A percentile compares a stretch with the other conserved stretches of the same genome.
phyloP scores from a whole-genome alignment of 805 yeast species.

The Pichia membranifaciens region DNA sequence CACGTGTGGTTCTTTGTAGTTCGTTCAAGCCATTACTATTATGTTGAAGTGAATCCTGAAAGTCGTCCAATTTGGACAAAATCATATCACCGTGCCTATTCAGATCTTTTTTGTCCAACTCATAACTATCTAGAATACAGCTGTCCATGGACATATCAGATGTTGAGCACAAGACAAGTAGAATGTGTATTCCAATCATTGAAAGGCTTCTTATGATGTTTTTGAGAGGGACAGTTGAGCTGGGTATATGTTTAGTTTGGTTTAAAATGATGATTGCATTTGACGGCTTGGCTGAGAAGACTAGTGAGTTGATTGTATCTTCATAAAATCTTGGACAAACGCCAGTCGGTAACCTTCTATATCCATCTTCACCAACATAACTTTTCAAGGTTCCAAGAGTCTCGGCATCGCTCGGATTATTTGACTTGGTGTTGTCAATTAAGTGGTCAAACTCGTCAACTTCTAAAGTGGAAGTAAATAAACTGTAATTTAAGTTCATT shows the following conservation, averaged over 20 bases:
- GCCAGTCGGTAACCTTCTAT: constrained; percentile 19
- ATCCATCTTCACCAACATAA: constrained; percentile 7
- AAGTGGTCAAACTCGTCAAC: constrained; percentile 22
- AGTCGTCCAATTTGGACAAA: constrained; percentile 17
- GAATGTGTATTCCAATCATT: constrained; percentile 26
- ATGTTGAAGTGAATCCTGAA: constrained; percentile 8
- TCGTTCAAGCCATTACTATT: not conserved
- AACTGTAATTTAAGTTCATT: constrained; percentile 20
- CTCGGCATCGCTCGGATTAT: not conserved
- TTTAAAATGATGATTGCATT: constrained; percentile 27
- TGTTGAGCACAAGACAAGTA: constrained; percentile 21
- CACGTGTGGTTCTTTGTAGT: not conserved
- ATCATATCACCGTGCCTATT: constrained; percentile 10
- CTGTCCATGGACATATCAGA: constrained; percentile 12
- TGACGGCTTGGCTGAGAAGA: constrained; percentile 23
- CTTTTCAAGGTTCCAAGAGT: not conserved
- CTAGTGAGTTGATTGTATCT: constrained; percentile 23
- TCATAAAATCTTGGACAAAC: constrained; percentile 28
- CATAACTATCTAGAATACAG: constrained; percentile 13
- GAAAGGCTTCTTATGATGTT: constrained; percentile 27
- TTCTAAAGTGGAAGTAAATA: constrained; percentile 24
- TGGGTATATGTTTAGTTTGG: constrained; percentile 19
- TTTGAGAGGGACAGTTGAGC: constrained; percentile 22
- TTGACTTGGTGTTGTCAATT: not conserved
- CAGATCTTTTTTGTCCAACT: constrained; percentile 10